Percentiles rank a stretch among this genome's conserved stretches.
phyloP scores from a whole-genome alignment of 1,284 basidiomycete species.

The Ceratobasidium sp. region DNA sequence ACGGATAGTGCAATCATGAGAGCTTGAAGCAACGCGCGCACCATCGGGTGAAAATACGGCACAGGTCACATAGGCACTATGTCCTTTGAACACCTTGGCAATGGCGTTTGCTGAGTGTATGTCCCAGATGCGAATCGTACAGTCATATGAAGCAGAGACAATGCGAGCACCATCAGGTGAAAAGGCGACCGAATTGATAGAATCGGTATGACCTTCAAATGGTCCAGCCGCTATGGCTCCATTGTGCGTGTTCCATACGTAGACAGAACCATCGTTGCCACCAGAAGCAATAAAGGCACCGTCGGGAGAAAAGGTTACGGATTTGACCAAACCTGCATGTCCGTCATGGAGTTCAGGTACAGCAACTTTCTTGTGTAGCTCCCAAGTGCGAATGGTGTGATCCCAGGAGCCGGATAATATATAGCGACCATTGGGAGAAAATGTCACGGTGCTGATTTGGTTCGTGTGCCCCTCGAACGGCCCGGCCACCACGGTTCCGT shows the following conservation, averaged over 20 bases:
- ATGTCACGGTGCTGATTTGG: neutral
- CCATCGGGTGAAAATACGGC: slow-evolving; percentile 29
- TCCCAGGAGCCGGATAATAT: slow-evolving; percentile 37
- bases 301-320: neutral
- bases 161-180: neutral
- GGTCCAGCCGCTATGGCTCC: neutral
- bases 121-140: slow-evolving; percentile 5
- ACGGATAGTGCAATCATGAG: slow-evolving; percentile 32
- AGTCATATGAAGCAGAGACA: neutral
- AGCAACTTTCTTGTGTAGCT: no score
- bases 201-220: neutral
- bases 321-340: neutral
- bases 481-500: neutral
- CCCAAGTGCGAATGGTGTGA: slow-evolving; percentile 24
- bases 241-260: neutral
- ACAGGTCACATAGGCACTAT: neutral
- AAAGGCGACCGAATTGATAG: neutral
- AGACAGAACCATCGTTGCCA: neutral
- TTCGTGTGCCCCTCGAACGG: slow-evolving; percentile 31
- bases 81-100: slow-evolving; percentile 3
- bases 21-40: slow-evolving; percentile 11
- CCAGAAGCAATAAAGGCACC: neutral
- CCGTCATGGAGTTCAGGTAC: neutral
- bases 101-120: no score
- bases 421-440: slow-evolving; percentile 20